Evolutionary conservation across 495 filamentous ascomycete species (phyloP).

Genomic region (Trichoderma asperelloides): DNA sequence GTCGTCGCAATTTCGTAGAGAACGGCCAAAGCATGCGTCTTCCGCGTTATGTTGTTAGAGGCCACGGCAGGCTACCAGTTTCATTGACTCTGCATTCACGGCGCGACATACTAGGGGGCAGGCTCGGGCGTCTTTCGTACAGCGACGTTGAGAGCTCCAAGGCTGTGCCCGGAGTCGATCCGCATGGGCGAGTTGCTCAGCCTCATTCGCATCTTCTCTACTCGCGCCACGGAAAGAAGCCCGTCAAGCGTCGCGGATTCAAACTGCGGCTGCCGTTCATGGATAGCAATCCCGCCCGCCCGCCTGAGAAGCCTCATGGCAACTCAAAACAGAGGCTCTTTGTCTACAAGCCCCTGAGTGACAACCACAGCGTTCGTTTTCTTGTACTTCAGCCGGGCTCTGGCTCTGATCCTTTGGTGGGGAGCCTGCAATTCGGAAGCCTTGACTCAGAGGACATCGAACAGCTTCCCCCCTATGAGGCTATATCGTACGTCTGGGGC

Average conservation of each 20-base stretch:
- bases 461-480: neutral
- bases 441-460: neutral
- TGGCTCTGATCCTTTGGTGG: neutral
- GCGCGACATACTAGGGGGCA: neutral
- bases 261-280: neutral
- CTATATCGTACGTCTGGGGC: slow-evolving; percentile 11
- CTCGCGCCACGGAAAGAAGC: neutral
- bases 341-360: neutral
- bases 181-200: neutral
- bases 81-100: neutral
- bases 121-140: neutral
- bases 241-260: neutral
- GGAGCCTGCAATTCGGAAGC: neutral
- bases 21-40: neutral
- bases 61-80: neutral
- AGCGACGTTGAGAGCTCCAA: neutral
- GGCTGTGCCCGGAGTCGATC: neutral
- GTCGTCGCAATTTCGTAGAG: neutral
- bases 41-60: neutral
- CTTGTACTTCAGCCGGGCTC: neutral
- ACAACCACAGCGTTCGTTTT: neutral
- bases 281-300: neutral
- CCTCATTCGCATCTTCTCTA: neutral
- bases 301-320: neutral
- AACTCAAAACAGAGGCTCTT: neutral